These are phyloP conservation scores for Gracilaria caudata DNA, from an alignment of 23 red algal species.

Conservation along the genomic window DNA sequence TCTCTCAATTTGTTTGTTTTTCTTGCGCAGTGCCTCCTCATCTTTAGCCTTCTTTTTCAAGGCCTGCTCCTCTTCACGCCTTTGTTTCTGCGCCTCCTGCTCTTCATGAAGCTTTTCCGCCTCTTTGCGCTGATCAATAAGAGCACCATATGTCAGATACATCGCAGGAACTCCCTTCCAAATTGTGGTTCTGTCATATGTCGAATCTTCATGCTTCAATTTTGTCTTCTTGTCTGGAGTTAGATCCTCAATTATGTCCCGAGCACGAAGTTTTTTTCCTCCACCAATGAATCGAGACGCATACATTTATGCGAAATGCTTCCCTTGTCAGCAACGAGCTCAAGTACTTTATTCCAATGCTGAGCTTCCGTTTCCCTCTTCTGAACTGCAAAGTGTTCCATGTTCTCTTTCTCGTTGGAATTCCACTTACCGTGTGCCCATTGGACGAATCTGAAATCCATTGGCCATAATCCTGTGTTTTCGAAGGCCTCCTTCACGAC, in stretches of 20 bases:
- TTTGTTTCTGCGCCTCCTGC: too few species aligned
- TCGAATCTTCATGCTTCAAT: neutral
- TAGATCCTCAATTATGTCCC: too few species aligned
- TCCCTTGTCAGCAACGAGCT: neutral
- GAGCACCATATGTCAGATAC: neutral
- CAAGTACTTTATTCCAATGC: neutral
- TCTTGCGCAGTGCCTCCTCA: too few species aligned
- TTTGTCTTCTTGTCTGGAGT: neutral
- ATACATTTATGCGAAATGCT: neutral
- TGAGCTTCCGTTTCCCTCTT: neutral
- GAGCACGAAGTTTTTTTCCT: neutral
- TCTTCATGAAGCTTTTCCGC: too few species aligned
- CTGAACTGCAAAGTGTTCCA: neutral
- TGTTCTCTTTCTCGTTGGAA: neutral
- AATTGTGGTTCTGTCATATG: neutral
- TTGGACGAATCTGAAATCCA: conserved; percentile 40
- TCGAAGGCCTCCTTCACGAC: neutral
- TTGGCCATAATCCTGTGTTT: neutral
- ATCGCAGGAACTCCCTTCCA: neutral
- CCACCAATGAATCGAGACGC: neutral
- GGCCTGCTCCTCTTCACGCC: too few species aligned
- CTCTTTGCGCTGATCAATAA: neutral
- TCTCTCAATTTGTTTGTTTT: too few species aligned
- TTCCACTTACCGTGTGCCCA: neutral
- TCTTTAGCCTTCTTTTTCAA: too few species aligned